A percentile compares a stretch with the other conserved stretches of the same genome.
Conservation (phyloP, 2,329 filamentous ascomycete genomes). For the Phaeosphaeria sp. region DNA sequence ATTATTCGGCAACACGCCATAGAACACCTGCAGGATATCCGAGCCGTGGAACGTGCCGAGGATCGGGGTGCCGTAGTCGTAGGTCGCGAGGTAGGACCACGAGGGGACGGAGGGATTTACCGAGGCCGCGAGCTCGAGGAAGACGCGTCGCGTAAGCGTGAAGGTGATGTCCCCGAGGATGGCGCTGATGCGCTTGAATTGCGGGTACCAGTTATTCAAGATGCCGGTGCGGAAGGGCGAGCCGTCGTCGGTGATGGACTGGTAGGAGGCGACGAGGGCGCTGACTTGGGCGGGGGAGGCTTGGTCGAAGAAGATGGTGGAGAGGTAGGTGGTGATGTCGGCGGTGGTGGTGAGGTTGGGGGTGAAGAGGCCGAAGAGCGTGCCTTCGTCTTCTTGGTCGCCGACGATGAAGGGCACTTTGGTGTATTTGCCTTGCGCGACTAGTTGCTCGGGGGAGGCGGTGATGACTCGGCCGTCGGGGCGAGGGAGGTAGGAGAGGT, state of each 20-base stretch:
- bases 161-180: conserved; percentile 79
- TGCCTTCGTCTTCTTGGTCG: conserved; percentile 82
- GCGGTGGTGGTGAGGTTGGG: conserved; percentile 69
- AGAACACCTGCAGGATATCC: conserved; percentile 74
- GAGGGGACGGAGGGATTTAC: conserved; percentile 65
- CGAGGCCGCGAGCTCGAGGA: conserved; percentile 59
- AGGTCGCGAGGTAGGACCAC: conserved; percentile 79
- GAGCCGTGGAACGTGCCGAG: conserved; percentile 78
- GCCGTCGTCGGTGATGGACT: conserved; percentile 62
- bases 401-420: conserved; percentile 71
- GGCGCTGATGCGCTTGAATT: conserved; percentile 78
- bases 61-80: conserved; percentile 73
- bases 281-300: conserved; percentile 61
- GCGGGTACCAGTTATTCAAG: conserved; percentile 75
- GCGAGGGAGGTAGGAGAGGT: conserved; percentile 76
- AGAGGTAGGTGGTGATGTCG: conserved; percentile 68
- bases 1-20: conserved; percentile 68
- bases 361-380: conserved; percentile 74
- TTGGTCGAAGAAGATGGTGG: conserved; percentile 65
- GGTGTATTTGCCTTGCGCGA: conserved; percentile 61
- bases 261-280: conserved; percentile 68
- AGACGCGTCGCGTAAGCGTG: conserved; percentile 71
- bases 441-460: conserved; percentile 67
- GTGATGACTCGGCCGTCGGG: conserved; percentile 71
- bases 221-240: conserved; percentile 74